These are phyloP conservation scores for Diaporthe citriasiana DNA, from an alignment of 2,329 filamentous ascomycete species.

Conservation along the genomic window DNA sequence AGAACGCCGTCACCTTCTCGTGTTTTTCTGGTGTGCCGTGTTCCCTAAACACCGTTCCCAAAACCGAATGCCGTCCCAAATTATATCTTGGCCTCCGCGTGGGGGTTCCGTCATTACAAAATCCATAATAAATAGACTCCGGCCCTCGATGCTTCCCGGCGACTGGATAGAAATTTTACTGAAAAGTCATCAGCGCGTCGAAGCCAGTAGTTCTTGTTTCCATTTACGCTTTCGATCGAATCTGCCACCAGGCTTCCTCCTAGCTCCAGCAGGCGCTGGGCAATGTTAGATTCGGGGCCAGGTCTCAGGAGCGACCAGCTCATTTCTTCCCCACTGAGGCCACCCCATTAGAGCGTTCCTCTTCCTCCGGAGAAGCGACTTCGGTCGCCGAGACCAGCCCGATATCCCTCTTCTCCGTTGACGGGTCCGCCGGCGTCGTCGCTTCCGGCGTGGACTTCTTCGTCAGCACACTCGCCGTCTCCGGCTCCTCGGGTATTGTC, in stretches of 20 bases:
- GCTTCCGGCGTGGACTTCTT: constrained; percentile 51
- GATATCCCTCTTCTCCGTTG: constrained; percentile 19
- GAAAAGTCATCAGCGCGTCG: neutral
- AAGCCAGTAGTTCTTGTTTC: neutral
- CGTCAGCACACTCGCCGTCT: constrained; percentile 54
- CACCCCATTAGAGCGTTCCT: constrained; percentile 34
- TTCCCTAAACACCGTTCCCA: constrained; percentile 8
- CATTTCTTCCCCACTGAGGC: constrained; percentile 35
- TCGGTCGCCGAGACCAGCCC: constrained; percentile 30
- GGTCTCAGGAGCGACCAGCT: neutral
- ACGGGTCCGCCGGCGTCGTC: constrained; percentile 39
- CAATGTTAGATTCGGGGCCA: neutral
- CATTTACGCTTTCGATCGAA: neutral
- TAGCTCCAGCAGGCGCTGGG: neutral
- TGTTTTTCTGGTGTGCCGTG: constrained; percentile 14
- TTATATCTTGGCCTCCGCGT: constrained; percentile 7
- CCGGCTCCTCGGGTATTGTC: constrained; percentile 81
- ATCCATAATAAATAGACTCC: constrained; percentile 6
- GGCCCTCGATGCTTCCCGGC: constrained; percentile 3
- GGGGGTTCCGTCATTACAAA: constrained; percentile 21
- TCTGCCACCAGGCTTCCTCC: neutral
- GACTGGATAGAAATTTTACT: constrained; percentile 22
- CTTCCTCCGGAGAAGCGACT: constrained; percentile 12
- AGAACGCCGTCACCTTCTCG: constrained; percentile 12
- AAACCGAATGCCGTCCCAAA: constrained; percentile 1